These are phyloP conservation scores for Candida gigantensis DNA, from an alignment of 1,139 yeast species.

Conservation along the genomic window DNA sequence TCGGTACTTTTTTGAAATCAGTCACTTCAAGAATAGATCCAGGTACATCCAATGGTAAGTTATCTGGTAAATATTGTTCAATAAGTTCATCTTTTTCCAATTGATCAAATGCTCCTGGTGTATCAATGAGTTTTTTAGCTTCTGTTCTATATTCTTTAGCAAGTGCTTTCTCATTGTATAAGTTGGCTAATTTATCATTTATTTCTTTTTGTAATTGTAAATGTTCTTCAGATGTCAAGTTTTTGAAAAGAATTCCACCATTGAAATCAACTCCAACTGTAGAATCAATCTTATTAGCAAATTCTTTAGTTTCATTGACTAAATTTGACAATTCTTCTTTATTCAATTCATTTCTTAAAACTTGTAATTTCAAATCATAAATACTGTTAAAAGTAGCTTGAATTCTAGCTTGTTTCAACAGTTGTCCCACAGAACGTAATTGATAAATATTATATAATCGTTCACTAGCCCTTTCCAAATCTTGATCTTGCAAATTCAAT, in stretches of 20 bases:
- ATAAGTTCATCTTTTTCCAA: constrained; percentile 26
- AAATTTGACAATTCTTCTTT: constrained; percentile 27
- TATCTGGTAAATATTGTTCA: constrained; percentile 31
- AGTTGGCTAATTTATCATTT: constrained; percentile 19
- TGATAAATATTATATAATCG: constrained; percentile 52
- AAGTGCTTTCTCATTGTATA: constrained; percentile 25
- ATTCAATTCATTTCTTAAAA: constrained; percentile 39
- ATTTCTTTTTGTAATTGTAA: constrained; percentile 22
- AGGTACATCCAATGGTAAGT: constrained; percentile 35
- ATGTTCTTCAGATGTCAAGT: constrained; percentile 22
- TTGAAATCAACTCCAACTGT: constrained; percentile 28
- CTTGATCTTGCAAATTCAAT: constrained; percentile 32
- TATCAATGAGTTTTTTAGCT: constrained; percentile 28
- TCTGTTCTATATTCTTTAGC: constrained; percentile 25
- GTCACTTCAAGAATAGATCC: constrained; percentile 35
- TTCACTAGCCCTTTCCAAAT: constrained; percentile 40
- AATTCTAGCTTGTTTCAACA: constrained; percentile 54
- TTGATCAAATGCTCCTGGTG: constrained; percentile 37
- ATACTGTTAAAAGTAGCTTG: constrained; percentile 56
- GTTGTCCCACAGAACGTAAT: constrained; percentile 25
- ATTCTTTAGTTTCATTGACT: constrained; percentile 17
- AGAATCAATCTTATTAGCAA: constrained; percentile 4
- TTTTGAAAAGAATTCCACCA: constrained; percentile 28
- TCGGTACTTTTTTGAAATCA: constrained; percentile 34
- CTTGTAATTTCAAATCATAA: constrained; percentile 49